phyloP scores from a whole-genome alignment of 2,329 filamentous ascomycete genomes.

The Penicillium sp. region DNA sequence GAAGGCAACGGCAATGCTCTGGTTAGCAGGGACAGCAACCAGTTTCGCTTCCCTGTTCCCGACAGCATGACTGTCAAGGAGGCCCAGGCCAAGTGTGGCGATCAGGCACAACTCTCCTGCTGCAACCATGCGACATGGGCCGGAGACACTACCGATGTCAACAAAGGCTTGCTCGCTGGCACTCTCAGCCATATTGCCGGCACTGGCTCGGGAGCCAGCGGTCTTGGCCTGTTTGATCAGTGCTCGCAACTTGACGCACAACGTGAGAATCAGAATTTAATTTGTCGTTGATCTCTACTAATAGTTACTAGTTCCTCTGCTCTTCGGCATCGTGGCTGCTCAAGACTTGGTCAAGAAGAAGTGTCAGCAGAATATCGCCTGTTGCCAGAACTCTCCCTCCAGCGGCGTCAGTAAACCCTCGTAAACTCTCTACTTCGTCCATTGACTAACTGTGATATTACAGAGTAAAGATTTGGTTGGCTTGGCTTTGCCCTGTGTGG shows the following conservation, averaged over 20 bases:
- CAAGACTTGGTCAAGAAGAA: conserved; percentile 36
- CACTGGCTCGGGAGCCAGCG: conserved; percentile 33
- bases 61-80: conserved; percentile 32
- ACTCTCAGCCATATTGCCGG: conserved; percentile 37
- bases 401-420: conserved; percentile 29
- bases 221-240: conserved; percentile 42
- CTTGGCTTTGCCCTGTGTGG: conserved; percentile 28
- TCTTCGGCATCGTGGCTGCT: conserved; percentile 28
- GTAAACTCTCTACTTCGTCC: not conserved
- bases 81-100: too few relatives aligned
- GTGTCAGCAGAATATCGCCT: conserved; percentile 44
- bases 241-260: conserved; percentile 41
- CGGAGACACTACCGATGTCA: too few relatives aligned
- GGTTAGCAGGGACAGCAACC: conserved; percentile 3
- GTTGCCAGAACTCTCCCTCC: too few relatives aligned
- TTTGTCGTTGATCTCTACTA: too few relatives aligned
- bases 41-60: conserved; percentile 24
- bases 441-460: conserved; percentile 1
- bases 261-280: too few relatives aligned
- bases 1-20: not conserved
- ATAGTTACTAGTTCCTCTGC: conserved; percentile 22
- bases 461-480: conserved; percentile 36
- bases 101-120: too few relatives aligned
- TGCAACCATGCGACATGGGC: too few relatives aligned
- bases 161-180: conserved; percentile 33